Evolutionary conservation across 441 rosid genomes (phyloP), one percentile per base, ranked within the genome.

Genomic region (Erodium trifolium): DNA sequence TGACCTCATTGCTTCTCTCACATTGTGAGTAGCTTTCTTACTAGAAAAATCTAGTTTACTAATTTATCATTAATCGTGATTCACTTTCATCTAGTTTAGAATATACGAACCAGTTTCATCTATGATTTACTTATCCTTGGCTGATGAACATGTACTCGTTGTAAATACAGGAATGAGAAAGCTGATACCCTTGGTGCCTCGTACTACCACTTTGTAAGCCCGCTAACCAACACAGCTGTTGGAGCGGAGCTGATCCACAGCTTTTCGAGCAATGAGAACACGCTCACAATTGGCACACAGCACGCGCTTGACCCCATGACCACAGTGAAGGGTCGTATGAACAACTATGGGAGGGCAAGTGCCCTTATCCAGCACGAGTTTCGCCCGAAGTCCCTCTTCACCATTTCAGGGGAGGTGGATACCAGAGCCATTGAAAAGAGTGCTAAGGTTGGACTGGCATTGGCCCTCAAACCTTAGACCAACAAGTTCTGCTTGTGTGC

Each of bases 331-430:
- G 88, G 88, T 13, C 79, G 82, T 2, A 73, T 88, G 66, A 89
- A 89, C 84, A 93, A 92, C 64, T 63, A 68, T 3, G 98, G 98
- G 49, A 83, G 77, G 75, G 85, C 82, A 2, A 91, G 84, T 34
- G 96, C 96, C 12, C 88, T 93, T 41, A 67, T 93, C 70, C 99
- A 93, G 84, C 99, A 93, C 18, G 89, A 86, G 79, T 93, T 92
- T 93, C 89, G 84, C 49, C 99, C 99, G 3, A 93, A 70, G 77
- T 91, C 97, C 0, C 65, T 85, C 62, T 72, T 93, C 77, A 89
- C 96, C 0, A 57, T 93, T 66, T 84, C 93, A 0, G 96, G 89
- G 34, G 99, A 93, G 86, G 92, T 93, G 3, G 97, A 93, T 77
- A 79, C 93, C 71, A 89, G 85, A 80, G 80, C 91, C 51, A 77